Conservation (phyloP, 805 yeast species). For the Myxozyma geophila region DNA sequence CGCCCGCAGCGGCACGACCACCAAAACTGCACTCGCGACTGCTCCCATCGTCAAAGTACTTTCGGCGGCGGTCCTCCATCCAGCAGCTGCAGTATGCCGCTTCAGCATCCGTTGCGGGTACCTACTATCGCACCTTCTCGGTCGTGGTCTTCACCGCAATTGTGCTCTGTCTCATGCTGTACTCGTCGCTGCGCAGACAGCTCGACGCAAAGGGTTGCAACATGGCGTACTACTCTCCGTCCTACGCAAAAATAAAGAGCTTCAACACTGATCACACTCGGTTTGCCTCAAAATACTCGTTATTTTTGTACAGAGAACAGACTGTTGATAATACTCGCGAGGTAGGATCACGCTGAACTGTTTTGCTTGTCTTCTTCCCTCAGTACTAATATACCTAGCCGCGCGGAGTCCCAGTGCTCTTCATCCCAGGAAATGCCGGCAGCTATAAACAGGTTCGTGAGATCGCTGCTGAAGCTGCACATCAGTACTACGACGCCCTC, state of each 20-base stretch:
- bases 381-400: conserved; percentile 49
- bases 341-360: conserved; percentile 7
- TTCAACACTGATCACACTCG: conserved; percentile 71
- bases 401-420: conserved; percentile 82
- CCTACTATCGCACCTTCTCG: conserved; percentile 16
- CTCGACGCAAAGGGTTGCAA: conserved; percentile 53
- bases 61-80: conserved; percentile 10
- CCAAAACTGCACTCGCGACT: conserved; percentile 10
- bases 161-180: conserved; percentile 15
- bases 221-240: conserved; percentile 78
- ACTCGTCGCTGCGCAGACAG: conserved; percentile 25
- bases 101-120: neutral
- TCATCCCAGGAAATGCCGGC: conserved; percentile 98
- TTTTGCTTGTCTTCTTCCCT: too few relatives aligned
- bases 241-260: conserved; percentile 73
- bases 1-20: conserved; percentile 15
- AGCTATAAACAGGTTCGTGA: conserved; percentile 87
- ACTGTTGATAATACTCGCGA: conserved; percentile 42
- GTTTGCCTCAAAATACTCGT: conserved; percentile 77
- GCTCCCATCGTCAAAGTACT: conserved; percentile 3
- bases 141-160: conserved; percentile 22
- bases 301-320: conserved; percentile 85
- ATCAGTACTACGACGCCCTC: conserved; percentile 52
- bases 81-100: conserved; percentile 9
- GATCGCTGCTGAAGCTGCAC: conserved; percentile 79